Conservation (phyloP, 306 rosid species). For the Cucurbita maxima region DNA sequence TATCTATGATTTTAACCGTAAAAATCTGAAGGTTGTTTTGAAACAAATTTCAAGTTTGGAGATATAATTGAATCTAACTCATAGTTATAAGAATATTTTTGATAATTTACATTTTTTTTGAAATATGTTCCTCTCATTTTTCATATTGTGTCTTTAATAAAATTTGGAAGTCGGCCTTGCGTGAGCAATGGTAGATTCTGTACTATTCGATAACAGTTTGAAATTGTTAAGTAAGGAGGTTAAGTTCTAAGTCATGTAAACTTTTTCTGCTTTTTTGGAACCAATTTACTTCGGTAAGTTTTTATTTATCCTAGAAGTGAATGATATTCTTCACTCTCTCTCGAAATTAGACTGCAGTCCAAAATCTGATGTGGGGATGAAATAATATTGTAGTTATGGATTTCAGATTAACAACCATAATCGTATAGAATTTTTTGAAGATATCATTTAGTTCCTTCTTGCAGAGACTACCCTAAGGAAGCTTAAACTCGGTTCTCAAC, state of each 20-base stretch:
- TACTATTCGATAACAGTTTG: too few relatives aligned
- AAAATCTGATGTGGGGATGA: background rate
- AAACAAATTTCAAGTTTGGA: too few relatives aligned
- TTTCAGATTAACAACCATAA: background rate
- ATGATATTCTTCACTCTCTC: background rate
- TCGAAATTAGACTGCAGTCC: background rate
- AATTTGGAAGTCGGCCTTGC: too few relatives aligned
- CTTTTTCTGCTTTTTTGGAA: background rate
- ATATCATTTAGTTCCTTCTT: constrained; percentile 2
- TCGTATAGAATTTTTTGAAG: background rate
- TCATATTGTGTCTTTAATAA: too few relatives aligned
- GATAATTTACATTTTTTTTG: too few relatives aligned
- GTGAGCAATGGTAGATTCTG: too few relatives aligned
- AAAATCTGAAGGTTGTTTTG: too few relatives aligned
- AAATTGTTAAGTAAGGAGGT: background rate
- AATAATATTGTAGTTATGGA: background rate
- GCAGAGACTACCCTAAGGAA: constrained; percentile 78
- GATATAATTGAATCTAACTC: too few relatives aligned
- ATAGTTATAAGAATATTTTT: too few relatives aligned
- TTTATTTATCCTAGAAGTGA: background rate
- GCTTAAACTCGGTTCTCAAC: constrained; percentile 60
- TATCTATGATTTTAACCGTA: too few relatives aligned
- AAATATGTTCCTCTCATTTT: too few relatives aligned
- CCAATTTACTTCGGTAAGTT: background rate
- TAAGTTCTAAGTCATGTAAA: background rate